Evolutionary conservation across 2,329 filamentous ascomycete genomes (phyloP).

Genomic region (Sordariomycetes sp.): DNA sequence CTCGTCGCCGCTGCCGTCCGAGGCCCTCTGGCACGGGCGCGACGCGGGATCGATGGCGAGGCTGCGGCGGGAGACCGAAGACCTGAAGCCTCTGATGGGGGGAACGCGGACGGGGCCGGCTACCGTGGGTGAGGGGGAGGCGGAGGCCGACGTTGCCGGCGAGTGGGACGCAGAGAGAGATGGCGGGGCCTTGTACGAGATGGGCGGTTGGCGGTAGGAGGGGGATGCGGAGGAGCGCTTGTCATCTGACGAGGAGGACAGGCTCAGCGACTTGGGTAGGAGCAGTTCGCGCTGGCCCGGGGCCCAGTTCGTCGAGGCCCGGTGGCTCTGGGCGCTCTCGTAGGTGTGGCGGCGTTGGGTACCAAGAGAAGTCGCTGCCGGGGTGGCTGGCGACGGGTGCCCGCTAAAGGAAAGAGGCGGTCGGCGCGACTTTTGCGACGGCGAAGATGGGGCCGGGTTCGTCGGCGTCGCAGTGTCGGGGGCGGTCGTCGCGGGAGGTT

Average conservation of each 20-base stretch:
- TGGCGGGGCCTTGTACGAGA: constrained; percentile 25
- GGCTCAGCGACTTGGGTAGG: constrained; percentile 25
- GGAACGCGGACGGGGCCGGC: constrained; percentile 27
- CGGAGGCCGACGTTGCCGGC: constrained; percentile 5
- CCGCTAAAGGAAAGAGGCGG: background rate
- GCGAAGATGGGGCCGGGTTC: background rate
- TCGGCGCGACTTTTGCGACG: background rate
- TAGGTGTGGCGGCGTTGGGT: constrained; percentile 7
- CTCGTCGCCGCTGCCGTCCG: constrained; percentile 26
- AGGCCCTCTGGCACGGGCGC: constrained; percentile 27
- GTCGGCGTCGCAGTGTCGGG: background rate
- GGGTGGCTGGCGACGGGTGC: background rate
- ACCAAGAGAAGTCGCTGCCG: background rate
- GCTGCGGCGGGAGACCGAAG: constrained; percentile 43
- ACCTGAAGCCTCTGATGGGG: constrained; percentile 42
- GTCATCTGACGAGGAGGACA: constrained; percentile 30
- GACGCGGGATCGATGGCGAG: constrained; percentile 38
- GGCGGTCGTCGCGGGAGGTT: background rate
- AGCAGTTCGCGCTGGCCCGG: constrained; percentile 33
- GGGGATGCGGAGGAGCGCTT: constrained; percentile 17
- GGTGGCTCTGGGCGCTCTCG: constrained; percentile 5
- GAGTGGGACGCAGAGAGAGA: constrained; percentile 14
- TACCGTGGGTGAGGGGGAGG: constrained; percentile 10
- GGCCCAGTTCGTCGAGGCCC: constrained; percentile 14
- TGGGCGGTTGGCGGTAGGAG: constrained; percentile 24